Percentiles rank a stretch among this genome's conserved stretches.
phyloP scores from a whole-genome alignment of 2,329 filamentous ascomycete species.

The Fonsecaea pedrosoi region DNA sequence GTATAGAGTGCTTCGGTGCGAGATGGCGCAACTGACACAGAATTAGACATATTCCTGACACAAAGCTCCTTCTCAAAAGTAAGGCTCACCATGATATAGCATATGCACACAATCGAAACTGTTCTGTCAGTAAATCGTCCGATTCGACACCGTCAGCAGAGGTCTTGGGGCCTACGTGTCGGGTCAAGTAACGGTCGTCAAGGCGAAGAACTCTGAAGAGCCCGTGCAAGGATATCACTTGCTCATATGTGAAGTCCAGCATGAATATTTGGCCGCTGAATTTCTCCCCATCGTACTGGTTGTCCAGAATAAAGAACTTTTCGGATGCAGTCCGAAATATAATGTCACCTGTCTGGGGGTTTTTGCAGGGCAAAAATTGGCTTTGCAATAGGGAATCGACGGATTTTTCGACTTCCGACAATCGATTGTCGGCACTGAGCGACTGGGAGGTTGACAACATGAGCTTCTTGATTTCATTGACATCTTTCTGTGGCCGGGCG shows the following conservation, averaged over 20 bases:
- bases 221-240: conserved; percentile 26
- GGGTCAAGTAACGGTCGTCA: conserved; percentile 26
- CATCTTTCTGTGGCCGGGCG: conserved; percentile 13
- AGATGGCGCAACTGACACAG: conserved; percentile 28
- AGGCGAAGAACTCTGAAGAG: conserved; percentile 27
- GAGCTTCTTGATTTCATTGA: conserved; percentile 21
- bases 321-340: conserved; percentile 20
- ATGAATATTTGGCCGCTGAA: conserved; percentile 23
- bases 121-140: conserved; percentile 16
- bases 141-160: conserved; percentile 10
- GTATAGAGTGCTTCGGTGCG: conserved; percentile 28
- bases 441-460: conserved; percentile 23
- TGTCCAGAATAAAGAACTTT: conserved; percentile 29
- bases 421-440: background rate
- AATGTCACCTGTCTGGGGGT: background rate
- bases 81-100: conserved; percentile 30
- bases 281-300: conserved; percentile 20
- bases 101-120: conserved; percentile 28
- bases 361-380: too few relatives aligned
- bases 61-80: conserved; percentile 1
- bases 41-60: background rate
- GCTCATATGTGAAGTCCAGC: conserved; percentile 28
- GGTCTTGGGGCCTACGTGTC: conserved; percentile 23
- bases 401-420: too few relatives aligned
- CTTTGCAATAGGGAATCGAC: too few relatives aligned